Evolutionary conservation across 495 filamentous ascomycete species (phyloP), one percentile per base, ranked within the genome.

Genomic region (Podospora comata): DNA sequence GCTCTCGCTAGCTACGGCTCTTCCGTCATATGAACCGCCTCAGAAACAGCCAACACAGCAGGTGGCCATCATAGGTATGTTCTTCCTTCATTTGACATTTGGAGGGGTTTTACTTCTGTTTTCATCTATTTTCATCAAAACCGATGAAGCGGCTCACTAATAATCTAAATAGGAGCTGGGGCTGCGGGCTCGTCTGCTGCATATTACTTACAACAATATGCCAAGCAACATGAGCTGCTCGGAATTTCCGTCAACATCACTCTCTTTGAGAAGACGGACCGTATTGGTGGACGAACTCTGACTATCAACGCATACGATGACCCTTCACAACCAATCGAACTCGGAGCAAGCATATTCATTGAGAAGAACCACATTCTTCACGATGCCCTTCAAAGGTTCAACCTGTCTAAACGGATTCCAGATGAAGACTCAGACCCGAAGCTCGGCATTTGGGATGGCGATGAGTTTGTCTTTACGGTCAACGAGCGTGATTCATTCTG

Each of bases 341-440:
- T 97, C 1, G 95, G 95, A 9, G 96, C 91, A 48, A 93, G 89
- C 34, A 96, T 98, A 71, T 99, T 99, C 74, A 92, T 98, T 30
- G 75, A 90, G 57, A 86, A 92, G 57, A 99, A 99, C 75, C 78
- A 87, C 18, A 96, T 94, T 72, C 86, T 98, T 15, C 86, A 89
- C 68, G 86, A 89, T 60, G 91, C 94, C 0, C 85, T 89, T n/a
- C 81, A 85, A 27, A 84, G 88, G 56, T 91, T 97, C 72, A 87
- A 85, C 30, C 87, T 99, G 4, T 70, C 72, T 16, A 69, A 71
- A 3, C 74, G 72, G 18, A 71, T 77, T n/a, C 77, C 73, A 0
- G 77, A 77, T 5, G 53, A 72, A 19, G 72, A 78, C 68, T 75
- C 79, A 66, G 75, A 79, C 53, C 78, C 76, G 0, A 71, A 81